phyloP scores from a whole-genome alignment of 768 basidiomycete genomes.

The Rubroboletus pulcherrimus region DNA sequence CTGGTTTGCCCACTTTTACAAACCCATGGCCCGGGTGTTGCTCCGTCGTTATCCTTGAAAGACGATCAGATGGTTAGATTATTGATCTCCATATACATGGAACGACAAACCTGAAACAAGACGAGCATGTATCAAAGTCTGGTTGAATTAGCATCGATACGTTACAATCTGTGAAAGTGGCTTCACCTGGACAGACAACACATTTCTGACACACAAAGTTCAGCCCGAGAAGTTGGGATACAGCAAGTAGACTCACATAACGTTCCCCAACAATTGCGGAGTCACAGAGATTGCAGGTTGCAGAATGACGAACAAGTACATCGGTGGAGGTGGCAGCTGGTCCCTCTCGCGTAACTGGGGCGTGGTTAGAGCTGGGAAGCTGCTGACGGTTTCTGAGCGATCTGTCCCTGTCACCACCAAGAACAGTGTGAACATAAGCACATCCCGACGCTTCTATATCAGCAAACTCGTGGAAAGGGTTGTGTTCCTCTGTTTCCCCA shows the following conservation, averaged over 20 bases:
- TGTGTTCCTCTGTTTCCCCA: slow-evolving; percentile 51
- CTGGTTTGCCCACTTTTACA: slow-evolving; percentile 51
- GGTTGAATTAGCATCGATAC: slow-evolving; percentile 5
- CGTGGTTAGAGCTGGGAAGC: neutral
- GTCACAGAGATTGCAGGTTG: slow-evolving; percentile 76
- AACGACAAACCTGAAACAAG: slow-evolving; percentile 59
- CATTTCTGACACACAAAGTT: slow-evolving; percentile 60
- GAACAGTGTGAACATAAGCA: slow-evolving; percentile 61
- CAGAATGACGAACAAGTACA: slow-evolving; percentile 48
- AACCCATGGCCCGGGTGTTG: slow-evolving; percentile 80
- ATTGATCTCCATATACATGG: neutral
- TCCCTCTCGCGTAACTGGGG: neutral
- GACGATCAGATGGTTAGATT: neutral
- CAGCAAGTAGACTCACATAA: slow-evolving; percentile 49
- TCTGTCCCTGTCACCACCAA: slow-evolving; percentile 31
- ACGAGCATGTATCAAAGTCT: slow-evolving; percentile 75
- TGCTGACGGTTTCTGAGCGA: slow-evolving; percentile 12
- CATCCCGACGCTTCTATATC: slow-evolving; percentile 63
- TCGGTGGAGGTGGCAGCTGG: neutral
- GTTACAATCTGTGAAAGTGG: neutral
- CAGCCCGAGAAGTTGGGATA: slow-evolving; percentile 1
- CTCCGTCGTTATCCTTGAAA: slow-evolving; percentile 54
- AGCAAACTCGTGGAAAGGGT: slow-evolving; percentile 68
- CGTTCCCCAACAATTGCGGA: slow-evolving; percentile 65
- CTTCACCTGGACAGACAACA: slow-evolving; percentile 53